These are phyloP conservation scores for Pleurotus eryngii DNA, from an alignment of 768 basidiomycete species.

Conservation along the genomic window DNA sequence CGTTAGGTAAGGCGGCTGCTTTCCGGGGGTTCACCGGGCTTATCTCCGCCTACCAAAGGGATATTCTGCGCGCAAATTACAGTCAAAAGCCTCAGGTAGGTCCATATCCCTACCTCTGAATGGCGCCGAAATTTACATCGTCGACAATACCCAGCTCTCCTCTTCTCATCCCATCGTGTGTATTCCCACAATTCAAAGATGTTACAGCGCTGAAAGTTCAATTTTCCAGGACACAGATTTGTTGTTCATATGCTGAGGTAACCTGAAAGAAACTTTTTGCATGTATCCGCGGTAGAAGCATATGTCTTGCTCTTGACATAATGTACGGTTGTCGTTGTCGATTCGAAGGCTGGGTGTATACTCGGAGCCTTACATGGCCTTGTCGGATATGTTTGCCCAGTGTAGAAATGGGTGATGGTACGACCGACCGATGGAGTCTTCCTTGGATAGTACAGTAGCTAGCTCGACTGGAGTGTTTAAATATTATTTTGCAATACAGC, in stretches of 20 bases:
- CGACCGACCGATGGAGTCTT: too few relatives aligned
- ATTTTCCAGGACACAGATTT: constrained; percentile 24
- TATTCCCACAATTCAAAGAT: background rate
- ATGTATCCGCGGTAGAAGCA: too few relatives aligned
- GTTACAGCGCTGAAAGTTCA: background rate
- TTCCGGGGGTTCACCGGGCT: background rate
- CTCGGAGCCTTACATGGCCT: too few relatives aligned
- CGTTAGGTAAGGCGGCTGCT: constrained; percentile 4
- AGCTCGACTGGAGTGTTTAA: too few relatives aligned
- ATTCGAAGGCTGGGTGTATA: too few relatives aligned
- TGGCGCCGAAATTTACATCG: background rate
- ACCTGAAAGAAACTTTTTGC: too few relatives aligned
- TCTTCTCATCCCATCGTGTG: constrained; percentile 41
- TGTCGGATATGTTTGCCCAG: too few relatives aligned
- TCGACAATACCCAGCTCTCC: constrained; percentile 23
- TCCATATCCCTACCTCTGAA: constrained; percentile 15
- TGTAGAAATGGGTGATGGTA: too few relatives aligned
- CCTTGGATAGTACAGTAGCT: too few relatives aligned
- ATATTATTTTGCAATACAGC: too few relatives aligned
- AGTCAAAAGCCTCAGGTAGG: constrained; percentile 59
- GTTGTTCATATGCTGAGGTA: constrained; percentile 24
- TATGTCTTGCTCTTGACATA: too few relatives aligned
- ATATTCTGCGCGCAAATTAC: constrained; percentile 42
- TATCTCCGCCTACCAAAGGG: constrained; percentile 29
- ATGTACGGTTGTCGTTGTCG: too few relatives aligned